Evolutionary conservation across 305 asterid genomes (phyloP).

Genomic region (Vinca major): DNA sequence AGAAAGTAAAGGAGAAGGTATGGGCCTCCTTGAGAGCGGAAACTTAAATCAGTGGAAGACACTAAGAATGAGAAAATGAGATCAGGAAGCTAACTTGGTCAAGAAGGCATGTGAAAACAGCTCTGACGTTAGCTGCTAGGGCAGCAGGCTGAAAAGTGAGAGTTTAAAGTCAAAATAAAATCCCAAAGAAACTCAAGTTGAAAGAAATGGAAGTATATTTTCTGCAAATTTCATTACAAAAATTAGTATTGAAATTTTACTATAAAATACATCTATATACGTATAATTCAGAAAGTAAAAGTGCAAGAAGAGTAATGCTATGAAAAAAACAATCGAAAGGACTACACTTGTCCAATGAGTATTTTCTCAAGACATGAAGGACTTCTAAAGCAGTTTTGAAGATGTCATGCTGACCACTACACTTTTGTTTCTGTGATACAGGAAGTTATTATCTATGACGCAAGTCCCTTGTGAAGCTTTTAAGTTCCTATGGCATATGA

Average conservation of each 20-base stretch:
- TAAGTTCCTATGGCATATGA: not conserved
- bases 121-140: conserved; percentile 73
- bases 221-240: not conserved
- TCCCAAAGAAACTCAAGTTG: conserved; percentile 12
- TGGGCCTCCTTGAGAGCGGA: conserved; percentile 3
- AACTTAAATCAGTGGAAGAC: conserved; percentile 18
- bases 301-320: not conserved
- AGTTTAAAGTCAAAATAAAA: conserved; percentile 5
- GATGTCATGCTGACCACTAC: not conserved
- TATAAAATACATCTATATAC: not conserved
- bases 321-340: not conserved
- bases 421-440: not conserved
- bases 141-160: conserved; percentile 58
- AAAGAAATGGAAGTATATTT: not conserved
- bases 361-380: not conserved
- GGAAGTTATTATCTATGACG: not conserved
- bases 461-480: not conserved
- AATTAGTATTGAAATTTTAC: not conserved
- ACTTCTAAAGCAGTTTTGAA: not conserved
- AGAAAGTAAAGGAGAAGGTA: conserved; percentile 7
- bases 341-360: not conserved
- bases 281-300: not conserved
- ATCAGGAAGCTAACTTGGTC: conserved; percentile 59
- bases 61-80: conserved; percentile 17
- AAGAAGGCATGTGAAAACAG: conserved; percentile 84